These are phyloP conservation scores for Citrullus colocynthis DNA, from an alignment of 306 rosid genomes.

Conservation along the genomic window DNA sequence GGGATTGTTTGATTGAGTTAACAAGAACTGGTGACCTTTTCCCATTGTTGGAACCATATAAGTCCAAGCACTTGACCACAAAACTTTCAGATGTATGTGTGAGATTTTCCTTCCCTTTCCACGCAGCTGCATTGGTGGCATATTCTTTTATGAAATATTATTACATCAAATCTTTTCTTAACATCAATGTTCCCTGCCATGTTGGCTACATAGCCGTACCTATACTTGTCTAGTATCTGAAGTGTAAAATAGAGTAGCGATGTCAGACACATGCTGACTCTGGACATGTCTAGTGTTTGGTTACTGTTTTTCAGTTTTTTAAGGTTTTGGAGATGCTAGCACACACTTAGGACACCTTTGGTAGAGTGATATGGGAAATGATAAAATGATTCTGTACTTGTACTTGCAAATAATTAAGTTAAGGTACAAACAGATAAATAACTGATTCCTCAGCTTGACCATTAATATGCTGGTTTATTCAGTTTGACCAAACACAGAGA, in stretches of 20 bases:
- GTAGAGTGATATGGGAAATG: neutral
- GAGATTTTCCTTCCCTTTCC: neutral
- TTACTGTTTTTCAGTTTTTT: neutral
- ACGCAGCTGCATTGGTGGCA: neutral
- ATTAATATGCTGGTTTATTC: neutral
- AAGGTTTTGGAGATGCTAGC: neutral
- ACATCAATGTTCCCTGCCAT: neutral
- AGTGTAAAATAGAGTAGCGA: neutral
- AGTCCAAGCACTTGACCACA: conserved; percentile 43
- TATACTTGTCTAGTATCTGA: neutral
- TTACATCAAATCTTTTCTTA: neutral
- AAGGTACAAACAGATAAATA: too few species aligned
- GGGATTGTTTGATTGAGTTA: conserved; percentile 81
- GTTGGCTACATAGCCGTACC: neutral
- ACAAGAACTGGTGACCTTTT: conserved; percentile 39
- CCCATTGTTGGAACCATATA: conserved; percentile 43
- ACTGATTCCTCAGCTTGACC: neutral
- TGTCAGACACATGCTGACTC: neutral
- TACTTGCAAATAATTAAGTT: too few species aligned
- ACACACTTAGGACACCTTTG: neutral
- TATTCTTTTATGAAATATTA: neutral
- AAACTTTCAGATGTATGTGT: conserved; percentile 54
- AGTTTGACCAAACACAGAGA: neutral
- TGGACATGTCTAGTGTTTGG: neutral
- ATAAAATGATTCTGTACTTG: too few species aligned